These are phyloP conservation scores for Eimeria acervulina DNA, from an alignment of 169 alveolate species.

Conservation along the genomic window DNA sequence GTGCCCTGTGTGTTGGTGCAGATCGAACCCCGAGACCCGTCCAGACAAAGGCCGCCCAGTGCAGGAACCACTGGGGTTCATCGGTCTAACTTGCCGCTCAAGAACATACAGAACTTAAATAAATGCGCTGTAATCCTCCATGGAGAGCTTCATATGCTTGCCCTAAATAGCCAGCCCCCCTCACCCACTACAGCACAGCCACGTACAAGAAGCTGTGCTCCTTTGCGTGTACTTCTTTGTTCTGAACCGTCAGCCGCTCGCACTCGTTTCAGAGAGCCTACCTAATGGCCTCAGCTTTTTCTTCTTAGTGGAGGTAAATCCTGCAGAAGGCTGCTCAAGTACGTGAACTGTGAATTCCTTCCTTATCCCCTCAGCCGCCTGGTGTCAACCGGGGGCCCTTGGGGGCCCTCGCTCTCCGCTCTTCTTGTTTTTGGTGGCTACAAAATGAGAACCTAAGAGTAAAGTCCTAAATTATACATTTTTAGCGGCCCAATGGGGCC, in stretches of 20 bases:
- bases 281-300: too few relatives aligned
- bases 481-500: neutral
- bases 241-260: neutral
- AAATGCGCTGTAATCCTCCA: neutral
- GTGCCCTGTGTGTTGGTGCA: conserved; percentile 53
- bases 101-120: neutral
- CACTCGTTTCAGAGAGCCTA: neutral
- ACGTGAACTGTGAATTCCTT: neutral
- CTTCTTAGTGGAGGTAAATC: neutral
- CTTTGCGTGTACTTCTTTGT: too few relatives aligned
- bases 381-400: neutral
- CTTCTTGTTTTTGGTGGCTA: neutral
- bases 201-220: neutral
- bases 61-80: neutral
- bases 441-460: neutral
- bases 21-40: neutral
- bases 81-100: neutral
- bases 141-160: neutral
- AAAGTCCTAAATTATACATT: neutral
- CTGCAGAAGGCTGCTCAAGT: neutral
- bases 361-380: neutral
- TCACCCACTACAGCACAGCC: neutral
- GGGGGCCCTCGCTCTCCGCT: neutral
- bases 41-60: neutral
- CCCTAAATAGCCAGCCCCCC: neutral